phyloP scores from a whole-genome alignment of 371 early-diverging fungal genomes.

The Coemansia sp. region DNA sequence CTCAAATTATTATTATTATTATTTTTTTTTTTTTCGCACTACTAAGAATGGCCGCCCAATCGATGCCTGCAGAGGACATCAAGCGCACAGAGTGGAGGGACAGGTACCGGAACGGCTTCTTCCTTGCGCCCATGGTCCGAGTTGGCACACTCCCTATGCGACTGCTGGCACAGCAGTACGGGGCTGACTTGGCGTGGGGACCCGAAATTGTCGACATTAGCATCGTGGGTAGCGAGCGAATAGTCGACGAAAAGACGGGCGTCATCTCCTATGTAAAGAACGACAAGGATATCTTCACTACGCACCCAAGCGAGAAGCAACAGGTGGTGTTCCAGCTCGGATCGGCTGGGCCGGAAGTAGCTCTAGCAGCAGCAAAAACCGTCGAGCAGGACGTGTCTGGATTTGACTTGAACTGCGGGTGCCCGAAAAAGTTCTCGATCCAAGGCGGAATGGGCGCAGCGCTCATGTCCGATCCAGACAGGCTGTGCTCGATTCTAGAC shows the following conservation, averaged over 20 bases:
- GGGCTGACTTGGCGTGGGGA: conserved; percentile 91
- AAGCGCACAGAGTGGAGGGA: conserved; percentile 4
- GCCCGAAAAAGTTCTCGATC: conserved; percentile 92
- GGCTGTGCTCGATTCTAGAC: conserved; percentile 72
- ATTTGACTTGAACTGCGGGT: conserved; percentile 96
- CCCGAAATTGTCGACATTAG: conserved; percentile 90
- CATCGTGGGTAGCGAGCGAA: conserved; percentile 75
- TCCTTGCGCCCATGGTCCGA: conserved; percentile 94
- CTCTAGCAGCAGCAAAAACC: conserved; percentile 80
- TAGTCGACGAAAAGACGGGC: conserved; percentile 63
- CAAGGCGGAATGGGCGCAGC: conserved; percentile 96
- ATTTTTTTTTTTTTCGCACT: no score
- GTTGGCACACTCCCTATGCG: conserved; percentile 90
- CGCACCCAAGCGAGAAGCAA: conserved; percentile 65
- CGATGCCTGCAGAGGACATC: neutral
- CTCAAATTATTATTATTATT: no score
- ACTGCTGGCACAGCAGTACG: conserved; percentile 77
- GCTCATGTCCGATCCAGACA: conserved; percentile 80
- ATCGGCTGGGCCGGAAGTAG: conserved; percentile 81
- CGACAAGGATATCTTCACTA: conserved; percentile 62
- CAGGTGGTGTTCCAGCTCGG: conserved; percentile 77
- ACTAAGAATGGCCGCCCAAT: no score
- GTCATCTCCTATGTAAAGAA: conserved; percentile 68
- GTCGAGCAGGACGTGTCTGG: conserved; percentile 85
- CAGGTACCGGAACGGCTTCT: conserved; percentile 58